Conservation (phyloP, 73 alveolate species). For the Tetrahymena elliotti region DNA sequence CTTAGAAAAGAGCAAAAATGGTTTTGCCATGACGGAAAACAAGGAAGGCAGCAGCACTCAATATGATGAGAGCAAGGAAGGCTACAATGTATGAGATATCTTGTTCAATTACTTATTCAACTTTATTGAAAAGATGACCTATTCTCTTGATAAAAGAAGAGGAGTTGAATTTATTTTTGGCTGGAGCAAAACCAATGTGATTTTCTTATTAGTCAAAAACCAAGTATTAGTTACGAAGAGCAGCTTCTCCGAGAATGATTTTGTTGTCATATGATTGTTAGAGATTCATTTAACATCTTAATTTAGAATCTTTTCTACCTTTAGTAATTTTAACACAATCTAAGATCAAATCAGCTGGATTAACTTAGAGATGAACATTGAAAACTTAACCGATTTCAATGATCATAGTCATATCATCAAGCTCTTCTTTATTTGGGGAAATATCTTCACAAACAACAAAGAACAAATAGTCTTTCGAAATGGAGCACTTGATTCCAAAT, state of each 20-base stretch:
- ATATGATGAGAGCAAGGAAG: neutral
- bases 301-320: neutral
- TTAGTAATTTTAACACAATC: neutral
- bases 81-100: neutral
- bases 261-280: neutral
- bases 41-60: neutral
- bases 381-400: neutral
- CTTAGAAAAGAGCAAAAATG: neutral
- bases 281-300: neutral
- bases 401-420: neutral
- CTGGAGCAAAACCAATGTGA: neutral
- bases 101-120: neutral
- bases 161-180: neutral
- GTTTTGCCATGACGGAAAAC: neutral
- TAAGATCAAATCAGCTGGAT: neutral
- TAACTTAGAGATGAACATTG: neutral
- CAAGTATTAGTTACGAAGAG: neutral
- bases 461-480: neutral
- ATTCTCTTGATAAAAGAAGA: neutral
- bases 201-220: neutral
- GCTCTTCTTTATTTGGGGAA: neutral
- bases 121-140: neutral
- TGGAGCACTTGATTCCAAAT: neutral
- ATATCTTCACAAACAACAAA: neutral
- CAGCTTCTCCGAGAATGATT: neutral